A percentile compares a stretch with the other conserved stretches of the same genome.
phyloP scores from a whole-genome alignment of 2,329 filamentous ascomycete species.

The Ophiosphaerella herpotricha region DNA sequence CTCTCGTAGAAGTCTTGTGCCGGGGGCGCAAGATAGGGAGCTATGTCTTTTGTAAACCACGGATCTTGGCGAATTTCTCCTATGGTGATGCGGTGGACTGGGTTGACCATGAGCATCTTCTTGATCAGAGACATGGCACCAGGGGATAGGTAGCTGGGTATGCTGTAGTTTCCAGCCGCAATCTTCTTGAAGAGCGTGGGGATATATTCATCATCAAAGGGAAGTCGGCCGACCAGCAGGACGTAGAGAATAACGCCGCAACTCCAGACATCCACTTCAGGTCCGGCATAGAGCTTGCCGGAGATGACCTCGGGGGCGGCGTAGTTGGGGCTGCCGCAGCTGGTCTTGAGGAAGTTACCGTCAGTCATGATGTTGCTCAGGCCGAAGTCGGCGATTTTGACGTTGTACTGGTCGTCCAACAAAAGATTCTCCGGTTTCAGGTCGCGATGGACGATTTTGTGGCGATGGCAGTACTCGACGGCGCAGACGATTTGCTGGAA shows the following conservation, averaged over 20 bases:
- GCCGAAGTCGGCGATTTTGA: conserved; percentile 99
- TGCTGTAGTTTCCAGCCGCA: conserved; percentile 87
- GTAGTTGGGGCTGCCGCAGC: conserved; percentile 97
- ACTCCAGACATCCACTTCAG: conserved; percentile 98
- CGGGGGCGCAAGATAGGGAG: conserved; percentile 82
- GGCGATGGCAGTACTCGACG: conserved; percentile 97
- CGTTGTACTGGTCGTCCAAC: conserved; percentile 92
- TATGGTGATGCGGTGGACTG: conserved; percentile 91
- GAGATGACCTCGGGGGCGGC: conserved; percentile 97
- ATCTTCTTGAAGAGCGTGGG: conserved; percentile 98
- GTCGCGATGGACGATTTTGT: conserved; percentile 98
- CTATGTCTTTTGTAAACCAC: conserved; percentile 89
- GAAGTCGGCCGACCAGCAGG: conserved; percentile 69
- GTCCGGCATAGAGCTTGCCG: conserved; percentile 94
- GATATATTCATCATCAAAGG: conserved; percentile 98
- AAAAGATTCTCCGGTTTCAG: conserved; percentile 96
- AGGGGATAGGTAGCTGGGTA: conserved; percentile 86
- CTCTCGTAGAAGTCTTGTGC: conserved; percentile 92
- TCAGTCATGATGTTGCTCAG: conserved; percentile 99
- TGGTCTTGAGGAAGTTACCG: conserved; percentile 98
- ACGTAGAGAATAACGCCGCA: conserved; percentile 83
- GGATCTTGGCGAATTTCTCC: conserved; percentile 90
- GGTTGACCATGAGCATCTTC: conserved; percentile 93
- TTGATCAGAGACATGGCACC: conserved; percentile 83
- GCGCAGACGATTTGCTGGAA: conserved; percentile 99